These are phyloP conservation scores for Heterococcus sp. DNA, from an alignment of 108 stramenopile genomes.

Conservation along the genomic window DNA sequence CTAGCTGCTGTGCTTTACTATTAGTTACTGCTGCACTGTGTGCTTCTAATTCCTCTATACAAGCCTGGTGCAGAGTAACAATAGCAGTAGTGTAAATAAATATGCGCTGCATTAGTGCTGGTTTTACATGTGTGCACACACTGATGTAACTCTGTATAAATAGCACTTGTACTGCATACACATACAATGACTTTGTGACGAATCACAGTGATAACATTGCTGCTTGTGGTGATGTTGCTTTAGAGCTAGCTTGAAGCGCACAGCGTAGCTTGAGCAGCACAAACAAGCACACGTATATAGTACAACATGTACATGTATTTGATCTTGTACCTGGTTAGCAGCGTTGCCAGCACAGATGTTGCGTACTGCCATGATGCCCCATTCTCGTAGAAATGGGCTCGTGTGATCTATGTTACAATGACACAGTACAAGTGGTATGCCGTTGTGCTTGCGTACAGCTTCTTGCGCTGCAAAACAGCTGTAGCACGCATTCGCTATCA, in stretches of 20 bases:
- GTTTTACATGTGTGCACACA: too few relatives aligned
- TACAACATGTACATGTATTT: too few relatives aligned
- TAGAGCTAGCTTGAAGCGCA: too few relatives aligned
- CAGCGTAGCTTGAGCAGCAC: too few relatives aligned
- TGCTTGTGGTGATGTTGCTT: not conserved
- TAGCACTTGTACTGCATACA: not conserved
- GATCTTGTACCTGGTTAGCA: slow-evolving; percentile 44
- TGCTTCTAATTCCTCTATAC: not conserved
- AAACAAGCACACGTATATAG: not conserved
- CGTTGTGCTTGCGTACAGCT: slow-evolving; percentile 40
- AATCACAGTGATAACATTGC: not conserved
- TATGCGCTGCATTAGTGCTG: too few relatives aligned
- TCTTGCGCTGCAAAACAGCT: slow-evolving; percentile 41
- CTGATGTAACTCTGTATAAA: not conserved
- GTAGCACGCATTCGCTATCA: slow-evolving; percentile 49
- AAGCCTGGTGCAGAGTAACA: not conserved
- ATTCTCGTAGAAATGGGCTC: slow-evolving; percentile 50
- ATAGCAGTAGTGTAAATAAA: not conserved
- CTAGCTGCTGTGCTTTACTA: not conserved
- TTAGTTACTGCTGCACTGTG: not conserved
- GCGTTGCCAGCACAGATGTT: slow-evolving; percentile 53
- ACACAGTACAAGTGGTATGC: slow-evolving; percentile 46
- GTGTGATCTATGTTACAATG: slow-evolving; percentile 48
- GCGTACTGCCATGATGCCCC: slow-evolving; percentile 50
- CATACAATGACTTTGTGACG: not conserved